Evolutionary conservation across 495 filamentous ascomycete genomes (phyloP).

Genomic region (Xylaria bambusicola): DNA sequence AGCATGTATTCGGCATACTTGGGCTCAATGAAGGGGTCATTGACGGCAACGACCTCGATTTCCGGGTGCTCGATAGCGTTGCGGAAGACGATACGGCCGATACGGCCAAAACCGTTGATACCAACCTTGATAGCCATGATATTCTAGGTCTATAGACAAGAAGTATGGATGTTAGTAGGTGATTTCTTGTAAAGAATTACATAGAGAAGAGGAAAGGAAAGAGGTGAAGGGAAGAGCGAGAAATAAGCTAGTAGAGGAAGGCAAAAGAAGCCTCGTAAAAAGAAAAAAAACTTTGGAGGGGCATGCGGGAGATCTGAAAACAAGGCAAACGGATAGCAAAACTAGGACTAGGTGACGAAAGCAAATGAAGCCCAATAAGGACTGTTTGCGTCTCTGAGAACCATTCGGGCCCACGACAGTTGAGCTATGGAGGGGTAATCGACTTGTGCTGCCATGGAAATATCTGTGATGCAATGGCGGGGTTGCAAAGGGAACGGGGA

Average conservation of each 20-base stretch:
- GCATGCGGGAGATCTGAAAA: too few relatives aligned
- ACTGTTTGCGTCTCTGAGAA: background rate
- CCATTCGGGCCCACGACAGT: background rate
- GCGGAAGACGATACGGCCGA: constrained; percentile 86
- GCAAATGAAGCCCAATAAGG: background rate
- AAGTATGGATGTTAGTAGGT: constrained; percentile 11
- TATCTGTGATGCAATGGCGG: constrained; percentile 20
- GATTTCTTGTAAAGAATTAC: background rate
- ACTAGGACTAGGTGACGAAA: too few relatives aligned
- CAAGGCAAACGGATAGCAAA: too few relatives aligned
- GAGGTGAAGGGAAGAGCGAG: background rate
- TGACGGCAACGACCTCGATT: constrained; percentile 91
- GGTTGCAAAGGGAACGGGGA: background rate
- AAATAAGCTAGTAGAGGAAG: too few relatives aligned
- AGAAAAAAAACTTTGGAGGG: constrained; percentile 1
- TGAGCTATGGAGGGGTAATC: constrained; percentile 12
- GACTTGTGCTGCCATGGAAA: constrained; percentile 2
- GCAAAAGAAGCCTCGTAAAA: too few relatives aligned
- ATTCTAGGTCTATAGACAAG: constrained; percentile 23
- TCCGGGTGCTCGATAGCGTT: constrained; percentile 80
- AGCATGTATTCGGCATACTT: constrained; percentile 99
- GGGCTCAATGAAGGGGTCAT: constrained; percentile 99
- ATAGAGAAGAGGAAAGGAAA: background rate
- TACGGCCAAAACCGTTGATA: constrained; percentile 99
- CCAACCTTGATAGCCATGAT: constrained; percentile 69